Conservation (phyloP, 345 rosid species). For the Carallia pectinifolia region DNA sequence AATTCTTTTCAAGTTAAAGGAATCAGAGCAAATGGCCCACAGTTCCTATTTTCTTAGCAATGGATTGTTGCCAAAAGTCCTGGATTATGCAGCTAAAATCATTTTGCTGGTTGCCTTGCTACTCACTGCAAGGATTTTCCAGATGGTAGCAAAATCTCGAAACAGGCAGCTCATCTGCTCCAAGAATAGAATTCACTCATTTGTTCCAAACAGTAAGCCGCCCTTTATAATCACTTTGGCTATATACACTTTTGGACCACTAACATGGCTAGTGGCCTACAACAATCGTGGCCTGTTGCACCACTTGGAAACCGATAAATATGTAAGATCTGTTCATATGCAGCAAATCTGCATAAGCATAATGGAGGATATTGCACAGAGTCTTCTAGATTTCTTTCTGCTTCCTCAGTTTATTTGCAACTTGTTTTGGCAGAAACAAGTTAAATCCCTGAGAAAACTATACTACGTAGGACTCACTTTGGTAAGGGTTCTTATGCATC, state of each 20-base stretch:
- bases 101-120: constrained; percentile 3
- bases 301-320: not conserved
- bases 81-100: not conserved
- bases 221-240: not conserved
- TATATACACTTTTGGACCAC: not conserved
- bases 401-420: constrained; percentile 24
- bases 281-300: not conserved
- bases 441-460: constrained; percentile 6
- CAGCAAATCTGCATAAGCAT: not conserved
- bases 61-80: not conserved
- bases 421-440: constrained; percentile 9
- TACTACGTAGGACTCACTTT: constrained; percentile 12
- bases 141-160: constrained; percentile 3
- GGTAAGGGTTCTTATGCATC: constrained; percentile 2
- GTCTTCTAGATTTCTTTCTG: constrained; percentile 13
- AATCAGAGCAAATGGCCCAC: not conserved
- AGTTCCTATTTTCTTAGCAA: not conserved
- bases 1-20: not conserved
- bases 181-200: not conserved
- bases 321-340: not conserved
- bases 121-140: constrained; percentile 8
- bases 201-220: not conserved
- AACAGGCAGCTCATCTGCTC: not conserved
- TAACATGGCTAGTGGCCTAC: not conserved
- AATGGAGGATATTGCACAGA: not conserved